phyloP scores from a whole-genome alignment of 106 monocot species.

The Platanthera zijinensis region DNA sequence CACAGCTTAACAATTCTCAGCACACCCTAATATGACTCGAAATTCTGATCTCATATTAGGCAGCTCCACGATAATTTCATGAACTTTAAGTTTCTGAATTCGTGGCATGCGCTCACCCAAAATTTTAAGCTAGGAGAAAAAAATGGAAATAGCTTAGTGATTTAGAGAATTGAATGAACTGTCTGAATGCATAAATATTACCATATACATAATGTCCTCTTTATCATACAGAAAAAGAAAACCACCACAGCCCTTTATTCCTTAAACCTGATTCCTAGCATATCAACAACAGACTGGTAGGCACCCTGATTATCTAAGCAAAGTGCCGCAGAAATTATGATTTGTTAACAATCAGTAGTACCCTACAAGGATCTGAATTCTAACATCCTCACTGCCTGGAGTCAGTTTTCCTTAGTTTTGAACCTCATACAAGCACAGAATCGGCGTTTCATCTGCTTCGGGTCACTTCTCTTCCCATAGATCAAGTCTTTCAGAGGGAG shows the following conservation, averaged over 20 bases:
- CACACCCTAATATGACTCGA: too few species aligned
- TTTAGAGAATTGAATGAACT: too few species aligned
- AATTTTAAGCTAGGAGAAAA: too few species aligned
- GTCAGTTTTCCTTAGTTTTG: slow-evolving; percentile 21
- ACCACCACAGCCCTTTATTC: neutral
- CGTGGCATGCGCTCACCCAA: too few species aligned
- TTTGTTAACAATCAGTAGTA: neutral
- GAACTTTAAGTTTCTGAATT: too few species aligned
- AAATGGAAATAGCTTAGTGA: too few species aligned
- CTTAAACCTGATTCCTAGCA: neutral
- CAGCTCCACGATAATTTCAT: too few species aligned
- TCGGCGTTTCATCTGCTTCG: slow-evolving; percentile 12
- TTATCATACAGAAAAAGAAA: neutral
- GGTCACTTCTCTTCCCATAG: slow-evolving; percentile 37
- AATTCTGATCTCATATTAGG: too few species aligned
- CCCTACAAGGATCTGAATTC: neutral
- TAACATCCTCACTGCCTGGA: neutral
- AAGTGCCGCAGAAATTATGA: neutral
- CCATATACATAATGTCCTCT: neutral
- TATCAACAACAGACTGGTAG: neutral
- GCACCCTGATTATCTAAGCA: neutral
- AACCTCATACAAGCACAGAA: slow-evolving; percentile 44
- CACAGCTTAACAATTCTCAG: too few species aligned
- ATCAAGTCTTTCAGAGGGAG: slow-evolving; percentile 53
- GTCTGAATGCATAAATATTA: too few species aligned